phyloP scores from a whole-genome alignment of 495 filamentous ascomycete genomes.

The Geopyxis carbonaria region DNA sequence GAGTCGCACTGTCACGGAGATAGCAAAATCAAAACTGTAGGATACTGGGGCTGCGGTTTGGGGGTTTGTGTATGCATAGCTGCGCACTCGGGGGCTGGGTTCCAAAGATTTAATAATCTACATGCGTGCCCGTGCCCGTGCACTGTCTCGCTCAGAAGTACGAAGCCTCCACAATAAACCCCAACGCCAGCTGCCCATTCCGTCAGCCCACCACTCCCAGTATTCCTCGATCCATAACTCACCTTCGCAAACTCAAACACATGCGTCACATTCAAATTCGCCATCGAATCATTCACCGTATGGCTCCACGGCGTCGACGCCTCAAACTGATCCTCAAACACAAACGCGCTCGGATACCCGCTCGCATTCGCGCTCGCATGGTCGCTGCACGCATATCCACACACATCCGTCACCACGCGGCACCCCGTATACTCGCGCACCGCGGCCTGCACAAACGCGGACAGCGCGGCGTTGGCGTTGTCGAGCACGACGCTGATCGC shows the following conservation, averaged over 20 bases:
- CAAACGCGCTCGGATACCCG: conserved; percentile 27
- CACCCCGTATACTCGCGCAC: conserved; percentile 30
- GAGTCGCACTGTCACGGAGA: too few relatives aligned
- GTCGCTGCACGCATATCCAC: conserved; percentile 35
- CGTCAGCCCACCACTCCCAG: too few relatives aligned
- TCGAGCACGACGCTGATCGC: conserved; percentile 33
- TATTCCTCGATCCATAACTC: too few relatives aligned
- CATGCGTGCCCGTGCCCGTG: too few relatives aligned
- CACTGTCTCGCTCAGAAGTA: too few relatives aligned
- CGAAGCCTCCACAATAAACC: too few relatives aligned
- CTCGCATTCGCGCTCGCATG: conserved; percentile 31
- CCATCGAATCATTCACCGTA: conserved; percentile 29
- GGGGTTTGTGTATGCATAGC: too few relatives aligned
- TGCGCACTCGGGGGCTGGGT: too few relatives aligned
- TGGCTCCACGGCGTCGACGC: conserved; percentile 32
- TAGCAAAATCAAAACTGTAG: too few relatives aligned
- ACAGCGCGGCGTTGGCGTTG: conserved; percentile 30
- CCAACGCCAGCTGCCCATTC: too few relatives aligned
- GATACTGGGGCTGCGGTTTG: too few relatives aligned
- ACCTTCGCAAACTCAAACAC: conserved; percentile 28
- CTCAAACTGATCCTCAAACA: conserved; percentile 30
- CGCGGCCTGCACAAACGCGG: conserved; percentile 28
- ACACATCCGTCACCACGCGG: conserved; percentile 26
- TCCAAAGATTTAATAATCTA: too few relatives aligned
- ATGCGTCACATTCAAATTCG: conserved; percentile 13